Percentiles rank a stretch among this genome's conserved stretches.
These are phyloP conservation scores for Metschnikowia proteae DNA, from an alignment of 805 yeast genomes.

Conservation along the genomic window DNA sequence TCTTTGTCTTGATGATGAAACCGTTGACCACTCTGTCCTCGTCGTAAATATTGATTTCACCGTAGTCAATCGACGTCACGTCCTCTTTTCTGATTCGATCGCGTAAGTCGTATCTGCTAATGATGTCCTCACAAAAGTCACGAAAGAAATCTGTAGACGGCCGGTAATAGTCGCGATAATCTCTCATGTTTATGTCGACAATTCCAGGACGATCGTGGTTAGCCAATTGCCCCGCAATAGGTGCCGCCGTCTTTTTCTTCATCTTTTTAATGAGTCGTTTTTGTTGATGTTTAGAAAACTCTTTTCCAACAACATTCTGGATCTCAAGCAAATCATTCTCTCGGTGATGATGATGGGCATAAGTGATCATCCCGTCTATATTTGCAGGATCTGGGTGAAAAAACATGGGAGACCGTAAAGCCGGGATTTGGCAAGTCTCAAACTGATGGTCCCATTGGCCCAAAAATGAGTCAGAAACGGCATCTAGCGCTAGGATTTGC, in stretches of 20 bases:
- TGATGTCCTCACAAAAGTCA: constrained; percentile 36
- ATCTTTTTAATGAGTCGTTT: constrained; percentile 27
- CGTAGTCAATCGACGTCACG: constrained; percentile 32
- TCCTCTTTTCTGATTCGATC: constrained; percentile 30
- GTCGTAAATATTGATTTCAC: constrained; percentile 22
- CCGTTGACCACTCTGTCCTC: constrained; percentile 26
- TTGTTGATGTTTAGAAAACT: constrained; percentile 40
- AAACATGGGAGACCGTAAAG: constrained; percentile 45
- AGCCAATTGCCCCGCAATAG: constrained; percentile 4
- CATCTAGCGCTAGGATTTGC: constrained; percentile 38
- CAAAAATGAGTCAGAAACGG: constrained; percentile 29
- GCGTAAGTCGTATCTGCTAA: constrained; percentile 29
- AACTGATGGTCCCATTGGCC: constrained; percentile 46
- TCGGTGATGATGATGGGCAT: constrained; percentile 30
- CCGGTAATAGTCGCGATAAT: constrained; percentile 42
- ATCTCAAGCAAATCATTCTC: constrained; percentile 40
- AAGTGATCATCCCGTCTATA: constrained; percentile 42
- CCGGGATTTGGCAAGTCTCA: constrained; percentile 39
- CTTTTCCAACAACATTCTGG: constrained; percentile 42
- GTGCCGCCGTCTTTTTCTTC: constrained; percentile 18
- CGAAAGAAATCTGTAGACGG: constrained; percentile 39
- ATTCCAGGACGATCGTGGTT: constrained; percentile 32
- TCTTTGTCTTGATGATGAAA: constrained; percentile 28
- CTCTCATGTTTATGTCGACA: constrained; percentile 43
- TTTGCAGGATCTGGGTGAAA: constrained; percentile 46